phyloP scores from a whole-genome alignment of 495 filamentous ascomycete genomes.

The Penicillium chermesinum region DNA sequence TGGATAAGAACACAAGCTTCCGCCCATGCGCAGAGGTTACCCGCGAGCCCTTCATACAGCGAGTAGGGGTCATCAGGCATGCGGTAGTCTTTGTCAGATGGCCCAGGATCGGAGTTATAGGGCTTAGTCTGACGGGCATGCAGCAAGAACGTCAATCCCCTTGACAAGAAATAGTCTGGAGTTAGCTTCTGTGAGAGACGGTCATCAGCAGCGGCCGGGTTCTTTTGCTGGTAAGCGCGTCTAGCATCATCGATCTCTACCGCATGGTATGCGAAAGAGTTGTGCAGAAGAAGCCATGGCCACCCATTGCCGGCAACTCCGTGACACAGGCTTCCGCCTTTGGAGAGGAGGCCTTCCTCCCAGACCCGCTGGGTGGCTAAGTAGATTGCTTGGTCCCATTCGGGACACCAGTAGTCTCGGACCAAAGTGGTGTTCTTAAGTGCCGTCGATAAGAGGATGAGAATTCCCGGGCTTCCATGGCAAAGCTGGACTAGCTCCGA shows the following conservation, averaged over 20 bases:
- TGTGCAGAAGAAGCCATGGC: slow-evolving; percentile 34
- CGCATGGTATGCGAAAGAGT: slow-evolving; percentile 29
- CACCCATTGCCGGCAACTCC: slow-evolving; percentile 44
- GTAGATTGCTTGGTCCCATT: slow-evolving; percentile 37
- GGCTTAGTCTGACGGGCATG: slow-evolving; percentile 39
- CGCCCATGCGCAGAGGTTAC: slow-evolving; percentile 44
- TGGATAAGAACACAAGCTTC: slow-evolving; percentile 38
- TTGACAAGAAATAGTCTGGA: slow-evolving; percentile 39
- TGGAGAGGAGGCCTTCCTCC: slow-evolving; percentile 45
- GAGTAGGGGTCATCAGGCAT: slow-evolving; percentile 42
- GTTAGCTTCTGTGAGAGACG: slow-evolving; percentile 16
- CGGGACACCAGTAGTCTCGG: slow-evolving; percentile 30
- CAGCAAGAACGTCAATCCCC: slow-evolving; percentile 36
- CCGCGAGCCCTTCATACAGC: slow-evolving; percentile 43
- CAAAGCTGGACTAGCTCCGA: slow-evolving; percentile 43
- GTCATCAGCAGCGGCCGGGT: slow-evolving; percentile 3
- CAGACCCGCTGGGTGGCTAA: slow-evolving; percentile 37
- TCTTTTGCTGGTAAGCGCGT: slow-evolving; percentile 17
- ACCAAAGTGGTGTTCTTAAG: slow-evolving; percentile 25
- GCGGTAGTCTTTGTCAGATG: slow-evolving; percentile 30
- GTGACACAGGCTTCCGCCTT: slow-evolving; percentile 45
- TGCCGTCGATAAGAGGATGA: slow-evolving; percentile 33
- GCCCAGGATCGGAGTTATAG: slow-evolving; percentile 20
- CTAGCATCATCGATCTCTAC: slow-evolving; percentile 18
- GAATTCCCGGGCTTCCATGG: slow-evolving; percentile 40